Base-by-base conservation (phyloP, 2,329 filamentous ascomycete species). In the Cyphellophora europaea region DNA sequence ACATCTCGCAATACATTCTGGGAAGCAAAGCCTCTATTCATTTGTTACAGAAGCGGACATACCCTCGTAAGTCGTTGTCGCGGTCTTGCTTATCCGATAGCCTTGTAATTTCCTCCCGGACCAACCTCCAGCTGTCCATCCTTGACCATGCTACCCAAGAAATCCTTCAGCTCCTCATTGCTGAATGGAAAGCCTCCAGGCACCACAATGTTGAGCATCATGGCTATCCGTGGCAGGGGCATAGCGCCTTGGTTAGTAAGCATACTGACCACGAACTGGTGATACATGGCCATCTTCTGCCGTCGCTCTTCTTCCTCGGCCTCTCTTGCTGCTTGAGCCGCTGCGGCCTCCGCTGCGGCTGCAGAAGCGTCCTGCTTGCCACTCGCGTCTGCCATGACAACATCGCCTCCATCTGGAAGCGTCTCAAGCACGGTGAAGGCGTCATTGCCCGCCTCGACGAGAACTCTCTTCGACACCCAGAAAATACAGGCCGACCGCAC, bases 121-220 rank as follows among this genome's bases (percentile, higher is more conserved):
- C 67, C 50, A 78, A 69, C 59, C 58, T 87, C 82, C 51, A 93
- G 59, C 49, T 76, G 75, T 18, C 77, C 79, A 27, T 72, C 74
- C 5, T 67, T 65, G n/a, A 89, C 79, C 74, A 93, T 88, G 40
- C 81, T 76, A 6, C 65, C 74, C 38, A 96, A 60, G 54, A 95
- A 82, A 56, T 82, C 82, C 50, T 78, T 75, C 42, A 96, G 62
- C 61, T 96, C 88, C 54, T 94, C 88, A 51, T 84, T 84, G 42
- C 81, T 85, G 71, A 86, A 94, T 1, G 84, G 76, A 54, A 94
- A 95, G 2, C 87, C 88, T 10, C 86, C 86, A 0, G 83, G 75
- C 34, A 95, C 77, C 39, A 89, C 72, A 72, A 96, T 89, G 61
- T 85, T 86, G 69, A 98, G 71, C 85, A 96, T 95, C 80, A 88